phyloP scores from a whole-genome alignment of 345 rosid species.

The Melaleuca quinquenervia region DNA sequence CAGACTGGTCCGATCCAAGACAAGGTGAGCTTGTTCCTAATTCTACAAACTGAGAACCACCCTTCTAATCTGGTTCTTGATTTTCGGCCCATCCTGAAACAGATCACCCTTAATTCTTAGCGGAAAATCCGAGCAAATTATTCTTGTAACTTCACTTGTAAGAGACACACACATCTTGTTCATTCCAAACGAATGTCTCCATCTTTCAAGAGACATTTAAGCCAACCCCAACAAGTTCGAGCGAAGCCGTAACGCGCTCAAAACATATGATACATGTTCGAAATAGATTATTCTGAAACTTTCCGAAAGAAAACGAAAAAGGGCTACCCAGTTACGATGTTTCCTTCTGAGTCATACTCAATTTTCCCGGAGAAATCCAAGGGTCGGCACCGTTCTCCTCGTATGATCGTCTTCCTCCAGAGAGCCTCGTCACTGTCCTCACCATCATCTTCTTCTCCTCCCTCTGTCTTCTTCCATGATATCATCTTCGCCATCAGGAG shows the following conservation, averaged over 20 bases:
- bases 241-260: neutral
- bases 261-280: neutral
- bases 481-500: slow-evolving; percentile 34
- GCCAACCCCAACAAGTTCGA: neutral
- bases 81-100: too few relatives aligned
- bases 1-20: too few relatives aligned
- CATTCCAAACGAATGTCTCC: neutral
- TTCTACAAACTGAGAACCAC: too few relatives aligned
- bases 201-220: neutral
- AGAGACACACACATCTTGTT: neutral
- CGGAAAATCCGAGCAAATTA: neutral
- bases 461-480: slow-evolving; percentile 30
- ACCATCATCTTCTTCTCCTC: slow-evolving; percentile 1
- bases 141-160: neutral
- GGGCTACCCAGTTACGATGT: slow-evolving; percentile 7
- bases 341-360: slow-evolving; percentile 40
- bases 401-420: slow-evolving; percentile 45
- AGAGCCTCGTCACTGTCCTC: slow-evolving; percentile 13
- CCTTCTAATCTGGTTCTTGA: too few relatives aligned
- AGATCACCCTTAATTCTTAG: neutral
- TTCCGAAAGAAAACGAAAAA: neutral
- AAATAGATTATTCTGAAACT: neutral
- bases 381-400: slow-evolving; percentile 49
- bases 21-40: too few relatives aligned
- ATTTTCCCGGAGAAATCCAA: slow-evolving; percentile 41